Percentiles rank a stretch among this genome's conserved stretches.
Evolutionary conservation across 768 basidiomycete genomes (phyloP).

Genomic region (Psilocybe subaeruginosa): DNA sequence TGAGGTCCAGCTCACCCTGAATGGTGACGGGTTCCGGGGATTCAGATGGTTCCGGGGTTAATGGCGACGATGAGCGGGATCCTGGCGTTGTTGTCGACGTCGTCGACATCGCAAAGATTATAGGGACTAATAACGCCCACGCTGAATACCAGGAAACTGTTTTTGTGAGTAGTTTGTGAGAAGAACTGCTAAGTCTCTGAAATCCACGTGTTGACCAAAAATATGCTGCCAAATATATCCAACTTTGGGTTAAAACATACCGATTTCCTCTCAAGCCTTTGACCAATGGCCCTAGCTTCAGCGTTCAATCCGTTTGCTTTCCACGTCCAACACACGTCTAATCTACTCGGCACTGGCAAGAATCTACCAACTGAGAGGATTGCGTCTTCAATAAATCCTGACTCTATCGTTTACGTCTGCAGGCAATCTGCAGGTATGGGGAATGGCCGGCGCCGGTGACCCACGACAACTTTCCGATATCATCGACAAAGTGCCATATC

Average conservation of each 20-base stretch:
- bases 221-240: conserved; percentile 5
- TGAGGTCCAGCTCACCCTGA: conserved; percentile 49
- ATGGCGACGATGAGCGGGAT: conserved; percentile 75
- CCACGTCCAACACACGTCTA: background rate
- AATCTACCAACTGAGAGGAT: background rate
- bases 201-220: conserved; percentile 11
- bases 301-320: background rate
- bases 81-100: conserved; percentile 55
- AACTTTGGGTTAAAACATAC: background rate
- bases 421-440: no score
- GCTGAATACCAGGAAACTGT: conserved; percentile 18
- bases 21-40: conserved; percentile 51
- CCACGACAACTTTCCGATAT: background rate
- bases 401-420: no score
- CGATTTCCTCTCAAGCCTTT: background rate
- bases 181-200: background rate
- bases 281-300: background rate
- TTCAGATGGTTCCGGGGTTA: conserved; percentile 68
- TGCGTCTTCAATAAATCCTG: background rate
- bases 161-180: conserved; percentile 16
- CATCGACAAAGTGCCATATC: background rate
- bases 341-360: background rate
- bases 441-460: background rate
- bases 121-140: conserved; percentile 17
- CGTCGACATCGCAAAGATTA: conserved; percentile 52